Conservation (phyloP, 345 rosid species). For the Aethionema arabicum region DNA sequence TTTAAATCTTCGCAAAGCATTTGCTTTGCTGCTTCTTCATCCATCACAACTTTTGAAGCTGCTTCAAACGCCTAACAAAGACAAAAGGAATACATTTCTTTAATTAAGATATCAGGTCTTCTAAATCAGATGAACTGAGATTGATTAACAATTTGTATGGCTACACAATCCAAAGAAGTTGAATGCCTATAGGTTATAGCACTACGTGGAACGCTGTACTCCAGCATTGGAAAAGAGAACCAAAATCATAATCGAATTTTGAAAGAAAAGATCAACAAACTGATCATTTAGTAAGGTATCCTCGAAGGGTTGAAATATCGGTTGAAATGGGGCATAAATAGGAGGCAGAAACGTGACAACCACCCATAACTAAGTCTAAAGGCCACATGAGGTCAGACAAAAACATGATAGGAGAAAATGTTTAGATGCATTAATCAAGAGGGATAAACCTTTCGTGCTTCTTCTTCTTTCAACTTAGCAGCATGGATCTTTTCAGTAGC, state of each 20-base stretch:
- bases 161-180: constrained; percentile 3
- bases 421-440: constrained; percentile 10
- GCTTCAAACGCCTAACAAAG: constrained; percentile 59
- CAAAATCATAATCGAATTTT: background rate
- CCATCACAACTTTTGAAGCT: constrained; percentile 58
- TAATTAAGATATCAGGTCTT: background rate
- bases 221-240: constrained; percentile 12
- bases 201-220: background rate
- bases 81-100: background rate
- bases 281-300: background rate
- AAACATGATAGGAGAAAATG: constrained; percentile 1
- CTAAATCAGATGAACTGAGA: background rate
- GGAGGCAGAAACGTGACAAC: constrained; percentile 1
- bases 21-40: constrained; percentile 80
- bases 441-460: constrained; percentile 68
- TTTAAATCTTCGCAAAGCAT: constrained; percentile 79
- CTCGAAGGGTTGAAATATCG: background rate
- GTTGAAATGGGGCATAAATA: background rate
- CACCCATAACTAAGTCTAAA: constrained; percentile 6
- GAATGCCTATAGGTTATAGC: constrained; percentile 4
- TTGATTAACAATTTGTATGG: background rate
- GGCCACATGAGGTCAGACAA: background rate
- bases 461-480: constrained; percentile 79
- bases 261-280: background rate
- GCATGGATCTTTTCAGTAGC: constrained; percentile 65